Percentiles rank a stretch among this genome's conserved stretches.
These are phyloP conservation scores for Brassica carinata DNA, from an alignment of 345 rosid genomes.

Conservation along the genomic window DNA sequence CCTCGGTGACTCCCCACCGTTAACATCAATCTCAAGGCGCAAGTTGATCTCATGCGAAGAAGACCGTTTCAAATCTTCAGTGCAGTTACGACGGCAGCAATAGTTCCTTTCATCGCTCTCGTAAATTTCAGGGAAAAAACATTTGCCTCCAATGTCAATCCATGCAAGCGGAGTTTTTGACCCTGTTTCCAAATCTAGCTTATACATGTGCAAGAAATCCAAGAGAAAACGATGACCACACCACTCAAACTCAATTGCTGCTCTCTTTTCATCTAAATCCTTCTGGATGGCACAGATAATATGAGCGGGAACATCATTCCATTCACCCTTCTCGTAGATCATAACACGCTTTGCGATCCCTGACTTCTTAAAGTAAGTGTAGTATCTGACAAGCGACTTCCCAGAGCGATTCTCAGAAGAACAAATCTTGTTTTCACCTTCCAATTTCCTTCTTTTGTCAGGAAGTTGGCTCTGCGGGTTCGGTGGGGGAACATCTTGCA, in stretches of 20 bases:
- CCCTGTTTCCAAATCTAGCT: slow-evolving; percentile 65
- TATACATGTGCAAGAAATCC: slow-evolving; percentile 84
- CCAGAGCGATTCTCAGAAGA: slow-evolving; percentile 39
- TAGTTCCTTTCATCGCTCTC: slow-evolving; percentile 42
- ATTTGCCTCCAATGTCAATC: slow-evolving; percentile 80
- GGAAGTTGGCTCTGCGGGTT: slow-evolving; percentile 32
- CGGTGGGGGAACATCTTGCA: slow-evolving; percentile 41
- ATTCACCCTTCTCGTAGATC: slow-evolving; percentile 73
- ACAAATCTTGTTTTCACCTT: slow-evolving; percentile 37
- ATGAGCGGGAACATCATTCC: slow-evolving; percentile 69
- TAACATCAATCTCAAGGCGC: slow-evolving; percentile 80
- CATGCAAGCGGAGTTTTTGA: slow-evolving; percentile 74
- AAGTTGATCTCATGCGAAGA: slow-evolving; percentile 70
- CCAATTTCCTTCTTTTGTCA: slow-evolving; percentile 59
- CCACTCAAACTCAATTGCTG: slow-evolving; percentile 57
- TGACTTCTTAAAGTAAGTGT: slow-evolving; percentile 67
- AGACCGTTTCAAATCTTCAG: slow-evolving; percentile 35
- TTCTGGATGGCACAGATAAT: slow-evolving; percentile 47
- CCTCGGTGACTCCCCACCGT: slow-evolving; percentile 51
- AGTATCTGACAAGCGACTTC: slow-evolving; percentile 60
- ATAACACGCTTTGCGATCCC: slow-evolving; percentile 70
- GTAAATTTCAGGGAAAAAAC: slow-evolving; percentile 82
- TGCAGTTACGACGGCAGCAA: slow-evolving; percentile 46
- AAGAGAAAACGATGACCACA: slow-evolving; percentile 55
- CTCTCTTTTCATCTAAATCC: slow-evolving; percentile 66